Conservation (phyloP, 768 basidiomycete genomes). For the Tulasnella sp. region DNA sequence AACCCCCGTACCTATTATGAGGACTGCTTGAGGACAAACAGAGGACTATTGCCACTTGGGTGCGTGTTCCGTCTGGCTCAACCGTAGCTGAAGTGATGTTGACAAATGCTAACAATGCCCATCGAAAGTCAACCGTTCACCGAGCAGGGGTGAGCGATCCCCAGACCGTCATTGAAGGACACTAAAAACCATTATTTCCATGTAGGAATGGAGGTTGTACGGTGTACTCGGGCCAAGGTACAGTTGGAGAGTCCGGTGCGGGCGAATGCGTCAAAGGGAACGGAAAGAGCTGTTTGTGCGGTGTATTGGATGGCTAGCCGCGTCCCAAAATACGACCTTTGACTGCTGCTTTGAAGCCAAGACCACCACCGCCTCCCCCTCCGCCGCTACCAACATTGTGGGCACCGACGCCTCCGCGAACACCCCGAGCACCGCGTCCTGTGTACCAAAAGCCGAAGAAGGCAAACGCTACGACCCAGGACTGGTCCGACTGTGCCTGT, state of each 20-base stretch:
- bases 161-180: not conserved
- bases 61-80: too few species aligned
- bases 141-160: not conserved
- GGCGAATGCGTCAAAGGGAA: not conserved
- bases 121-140: not conserved
- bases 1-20: conserved; percentile 20
- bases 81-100: too few species aligned
- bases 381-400: too few species aligned
- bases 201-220: not conserved
- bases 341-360: too few species aligned
- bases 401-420: too few species aligned
- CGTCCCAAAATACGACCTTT: too few species aligned
- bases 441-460: too few species aligned
- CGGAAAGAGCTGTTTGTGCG: not conserved
- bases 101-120: not conserved
- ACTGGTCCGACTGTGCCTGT: too few species aligned
- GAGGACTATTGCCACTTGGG: not conserved
- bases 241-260: not conserved
- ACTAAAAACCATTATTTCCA: not conserved
- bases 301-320: not conserved
- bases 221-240: not conserved
- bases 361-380: too few species aligned
- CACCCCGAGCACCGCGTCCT: too few species aligned
- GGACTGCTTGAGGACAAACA: conserved; percentile 11
- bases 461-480: too few species aligned